Evolutionary conservation across 768 basidiomycete genomes (phyloP).

Genomic region (Mycena galopus): DNA sequence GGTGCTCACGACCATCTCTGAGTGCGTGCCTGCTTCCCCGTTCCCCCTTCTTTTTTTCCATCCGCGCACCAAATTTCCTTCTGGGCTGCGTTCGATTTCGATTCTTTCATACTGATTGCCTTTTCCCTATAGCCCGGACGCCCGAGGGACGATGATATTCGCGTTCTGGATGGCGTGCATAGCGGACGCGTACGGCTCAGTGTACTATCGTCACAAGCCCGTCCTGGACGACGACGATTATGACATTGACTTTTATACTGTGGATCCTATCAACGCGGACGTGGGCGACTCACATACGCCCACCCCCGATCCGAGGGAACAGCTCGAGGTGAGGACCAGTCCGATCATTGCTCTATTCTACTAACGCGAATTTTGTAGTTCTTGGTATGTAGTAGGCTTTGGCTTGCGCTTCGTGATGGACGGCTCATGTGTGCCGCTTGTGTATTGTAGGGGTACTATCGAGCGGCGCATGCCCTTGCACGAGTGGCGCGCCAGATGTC

Average conservation of each 20-base stretch:
- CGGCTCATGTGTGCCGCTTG: conserved; percentile 32
- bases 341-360: not conserved
- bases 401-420: conserved; percentile 20
- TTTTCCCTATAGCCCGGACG: conserved; percentile 67
- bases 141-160: conserved; percentile 87
- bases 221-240: conserved; percentile 91
- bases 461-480: conserved; percentile 86
- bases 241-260: conserved; percentile 89
- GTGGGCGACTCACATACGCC: conserved; percentile 58
- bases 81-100: not conserved
- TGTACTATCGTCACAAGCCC: conserved; percentile 89
- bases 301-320: conserved; percentile 79
- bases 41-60: not conserved
- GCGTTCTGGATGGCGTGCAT: conserved; percentile 96
- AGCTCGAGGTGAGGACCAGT: conserved; percentile 71
- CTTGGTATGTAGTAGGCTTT: conserved; percentile 63
- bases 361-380: conserved; percentile 58
- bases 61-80: not conserved
- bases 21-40: conserved; percentile 44
- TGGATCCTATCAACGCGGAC: conserved; percentile 69
- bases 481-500: conserved; percentile 87
- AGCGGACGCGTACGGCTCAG: conserved; percentile 84
- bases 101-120: conserved; percentile 12
- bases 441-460: conserved; percentile 78
- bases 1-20: conserved; percentile 78